A percentile compares a stretch with the other conserved stretches of the same genome.
Evolutionary conservation across 306 rosid species (phyloP).

Genomic region (Vigna trinervia): DNA sequence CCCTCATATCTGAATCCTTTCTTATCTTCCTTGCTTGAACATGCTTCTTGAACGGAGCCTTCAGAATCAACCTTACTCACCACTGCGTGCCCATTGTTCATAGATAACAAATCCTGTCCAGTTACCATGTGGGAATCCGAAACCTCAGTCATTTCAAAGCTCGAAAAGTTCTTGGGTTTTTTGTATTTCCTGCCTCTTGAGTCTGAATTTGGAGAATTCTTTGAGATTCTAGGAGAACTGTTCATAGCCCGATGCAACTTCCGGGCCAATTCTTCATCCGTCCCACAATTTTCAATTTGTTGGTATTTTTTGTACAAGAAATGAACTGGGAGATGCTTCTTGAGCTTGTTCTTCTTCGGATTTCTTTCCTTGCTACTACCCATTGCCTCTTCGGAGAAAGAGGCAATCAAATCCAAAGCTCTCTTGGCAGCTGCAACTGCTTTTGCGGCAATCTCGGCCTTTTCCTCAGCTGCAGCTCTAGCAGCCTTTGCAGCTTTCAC

Average conservation of each 20-base stretch:
- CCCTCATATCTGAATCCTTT: conserved; percentile 55
- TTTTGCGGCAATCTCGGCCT: conserved; percentile 75
- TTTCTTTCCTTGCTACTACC: conserved; percentile 53
- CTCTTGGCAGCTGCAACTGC: conserved; percentile 88
- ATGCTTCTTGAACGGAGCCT: conserved; percentile 55
- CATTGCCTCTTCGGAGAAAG: conserved; percentile 68
- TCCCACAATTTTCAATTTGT: conserved; percentile 75
- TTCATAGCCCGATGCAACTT: conserved; percentile 83
- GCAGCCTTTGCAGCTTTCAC: conserved; percentile 70
- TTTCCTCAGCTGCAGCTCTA: conserved; percentile 79
- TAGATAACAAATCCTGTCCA: conserved; percentile 54
- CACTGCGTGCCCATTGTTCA: conserved; percentile 63
- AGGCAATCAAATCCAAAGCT: conserved; percentile 87
- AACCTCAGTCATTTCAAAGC: conserved; percentile 55
- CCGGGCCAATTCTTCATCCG: conserved; percentile 90
- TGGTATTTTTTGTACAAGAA: conserved; percentile 84
- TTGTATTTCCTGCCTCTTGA: conserved; percentile 67
- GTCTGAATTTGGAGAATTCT: conserved; percentile 67
- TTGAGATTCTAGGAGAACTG: conserved; percentile 85
- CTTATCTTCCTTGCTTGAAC: conserved; percentile 59
- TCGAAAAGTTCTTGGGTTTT: conserved; percentile 60
- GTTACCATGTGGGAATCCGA: conserved; percentile 49
- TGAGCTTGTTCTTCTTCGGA: conserved; percentile 74
- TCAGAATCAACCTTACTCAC: conserved; percentile 57
- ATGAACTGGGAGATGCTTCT: conserved; percentile 93